Conservation (phyloP, 306 rosid genomes). For the Cucumis cinereus region DNA sequence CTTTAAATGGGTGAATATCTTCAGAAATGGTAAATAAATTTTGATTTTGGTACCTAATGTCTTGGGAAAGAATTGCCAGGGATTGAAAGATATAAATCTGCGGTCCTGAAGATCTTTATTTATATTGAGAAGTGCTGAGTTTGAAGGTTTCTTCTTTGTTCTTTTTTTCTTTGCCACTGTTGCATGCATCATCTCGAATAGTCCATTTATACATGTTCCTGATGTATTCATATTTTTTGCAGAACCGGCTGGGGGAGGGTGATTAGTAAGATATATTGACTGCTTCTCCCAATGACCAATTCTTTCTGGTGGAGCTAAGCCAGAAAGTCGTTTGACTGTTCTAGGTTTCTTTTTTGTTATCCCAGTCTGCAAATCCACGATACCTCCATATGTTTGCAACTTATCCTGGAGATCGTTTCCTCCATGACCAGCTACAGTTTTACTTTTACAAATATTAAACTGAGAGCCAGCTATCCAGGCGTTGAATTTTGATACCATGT, state of each 20-base stretch:
- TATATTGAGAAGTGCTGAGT: conserved; percentile 19
- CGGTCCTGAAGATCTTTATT: conserved; percentile 19
- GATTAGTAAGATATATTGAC: conserved; percentile 14
- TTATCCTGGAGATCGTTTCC: conserved; percentile 5
- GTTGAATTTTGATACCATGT: conserved; percentile 20
- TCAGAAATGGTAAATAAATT: neutral
- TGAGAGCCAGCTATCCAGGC: conserved; percentile 21
- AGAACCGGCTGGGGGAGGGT: conserved; percentile 8
- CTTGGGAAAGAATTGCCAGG: conserved; percentile 15
- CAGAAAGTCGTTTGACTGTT: conserved; percentile 22
- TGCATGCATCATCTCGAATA: conserved; percentile 24
- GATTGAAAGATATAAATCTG: conserved; percentile 18
- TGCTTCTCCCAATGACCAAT: conserved; percentile 13
- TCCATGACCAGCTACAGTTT: conserved; percentile 12
- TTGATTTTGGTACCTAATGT: conserved; percentile 36
- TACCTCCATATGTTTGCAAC: conserved; percentile 19
- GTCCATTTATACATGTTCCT: conserved; percentile 27
- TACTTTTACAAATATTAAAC: conserved; percentile 7
- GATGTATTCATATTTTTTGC: conserved; percentile 14
- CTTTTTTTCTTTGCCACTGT: conserved; percentile 39
- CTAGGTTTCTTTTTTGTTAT: conserved; percentile 44
- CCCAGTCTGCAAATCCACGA: conserved; percentile 18
- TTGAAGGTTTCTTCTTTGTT: conserved; percentile 24
- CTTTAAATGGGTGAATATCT: conserved; percentile 1
- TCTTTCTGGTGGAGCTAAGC: conserved; percentile 24